Percentiles rank a stretch among this genome's conserved stretches.
These are phyloP conservation scores for Rhizoctonia solani DNA, from an alignment of 1,284 basidiomycete species.

Conservation along the genomic window DNA sequence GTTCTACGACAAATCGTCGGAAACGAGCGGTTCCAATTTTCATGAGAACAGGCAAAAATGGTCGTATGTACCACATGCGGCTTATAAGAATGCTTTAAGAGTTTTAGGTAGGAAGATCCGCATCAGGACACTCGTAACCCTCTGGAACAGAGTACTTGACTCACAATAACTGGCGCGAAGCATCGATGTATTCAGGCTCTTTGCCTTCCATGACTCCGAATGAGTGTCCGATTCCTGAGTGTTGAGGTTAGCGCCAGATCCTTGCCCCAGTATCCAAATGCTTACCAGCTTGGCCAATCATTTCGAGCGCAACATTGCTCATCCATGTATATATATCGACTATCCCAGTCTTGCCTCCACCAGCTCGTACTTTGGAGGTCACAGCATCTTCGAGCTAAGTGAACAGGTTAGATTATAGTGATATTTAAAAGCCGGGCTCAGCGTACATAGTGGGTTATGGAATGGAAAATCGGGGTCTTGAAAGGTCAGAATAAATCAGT, in stretches of 20 bases:
- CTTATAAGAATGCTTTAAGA: not conserved
- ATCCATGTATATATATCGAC: not conserved
- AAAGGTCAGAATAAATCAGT: not conserved
- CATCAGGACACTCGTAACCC: too few species aligned
- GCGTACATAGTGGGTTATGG: not conserved
- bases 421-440: too few species aligned
- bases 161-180: not conserved
- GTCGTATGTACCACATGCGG: slow-evolving; percentile 1
- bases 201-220: not conserved
- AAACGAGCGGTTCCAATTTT: not conserved
- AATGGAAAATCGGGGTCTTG: not conserved
- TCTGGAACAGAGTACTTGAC: too few species aligned
- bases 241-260: not conserved
- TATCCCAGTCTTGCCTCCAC: not conserved
- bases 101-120: too few species aligned
- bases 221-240: not conserved
- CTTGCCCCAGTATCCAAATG: not conserved
- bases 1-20: not conserved
- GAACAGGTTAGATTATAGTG: too few species aligned
- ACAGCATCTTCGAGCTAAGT: not conserved
- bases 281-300: not conserved
- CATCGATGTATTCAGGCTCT: not conserved
- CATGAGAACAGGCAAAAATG: not conserved
- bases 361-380: not conserved
- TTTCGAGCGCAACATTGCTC: not conserved